Conservation (phyloP, 148 eudicot genomes). For the Fagopyrum homotropicum region DNA sequence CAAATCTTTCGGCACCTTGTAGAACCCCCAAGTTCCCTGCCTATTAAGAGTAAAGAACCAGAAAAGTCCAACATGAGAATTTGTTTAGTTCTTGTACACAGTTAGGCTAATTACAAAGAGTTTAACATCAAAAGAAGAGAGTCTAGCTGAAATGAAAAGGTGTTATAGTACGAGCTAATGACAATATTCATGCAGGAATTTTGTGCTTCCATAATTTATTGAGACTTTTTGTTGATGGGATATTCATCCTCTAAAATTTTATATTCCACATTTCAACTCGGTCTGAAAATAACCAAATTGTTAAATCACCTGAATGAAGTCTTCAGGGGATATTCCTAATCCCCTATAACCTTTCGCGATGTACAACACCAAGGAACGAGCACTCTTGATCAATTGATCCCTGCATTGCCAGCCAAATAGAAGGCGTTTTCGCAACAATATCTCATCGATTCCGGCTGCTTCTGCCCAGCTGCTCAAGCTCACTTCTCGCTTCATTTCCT, state of each 20-base stretch:
- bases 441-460: slow-evolving; percentile 71
- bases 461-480: slow-evolving; percentile 71
- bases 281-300: background rate
- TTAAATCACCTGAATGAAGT: slow-evolving; percentile 58
- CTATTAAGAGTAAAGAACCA: slow-evolving; percentile 26
- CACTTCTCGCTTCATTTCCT: slow-evolving; percentile 50
- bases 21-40: slow-evolving; percentile 78
- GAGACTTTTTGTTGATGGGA: background rate
- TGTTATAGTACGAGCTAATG: background rate
- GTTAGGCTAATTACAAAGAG: background rate
- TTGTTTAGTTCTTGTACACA: background rate
- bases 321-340: slow-evolving; percentile 62
- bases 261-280: background rate
- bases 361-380: slow-evolving; percentile 63
- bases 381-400: slow-evolving; percentile 68
- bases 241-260: too few relatives aligned
- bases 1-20: slow-evolving; percentile 88
- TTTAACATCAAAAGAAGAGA: background rate
- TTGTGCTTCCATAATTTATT: background rate
- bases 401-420: slow-evolving; percentile 74
- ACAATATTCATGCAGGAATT: background rate
- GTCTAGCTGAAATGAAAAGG: background rate
- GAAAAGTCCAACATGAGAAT: background rate
- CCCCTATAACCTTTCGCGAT: slow-evolving; percentile 68
- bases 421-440: slow-evolving; percentile 44